Conservation (phyloP, 2,329 filamentous ascomycete species). For the Pseudogymnoascus sp. region DNA sequence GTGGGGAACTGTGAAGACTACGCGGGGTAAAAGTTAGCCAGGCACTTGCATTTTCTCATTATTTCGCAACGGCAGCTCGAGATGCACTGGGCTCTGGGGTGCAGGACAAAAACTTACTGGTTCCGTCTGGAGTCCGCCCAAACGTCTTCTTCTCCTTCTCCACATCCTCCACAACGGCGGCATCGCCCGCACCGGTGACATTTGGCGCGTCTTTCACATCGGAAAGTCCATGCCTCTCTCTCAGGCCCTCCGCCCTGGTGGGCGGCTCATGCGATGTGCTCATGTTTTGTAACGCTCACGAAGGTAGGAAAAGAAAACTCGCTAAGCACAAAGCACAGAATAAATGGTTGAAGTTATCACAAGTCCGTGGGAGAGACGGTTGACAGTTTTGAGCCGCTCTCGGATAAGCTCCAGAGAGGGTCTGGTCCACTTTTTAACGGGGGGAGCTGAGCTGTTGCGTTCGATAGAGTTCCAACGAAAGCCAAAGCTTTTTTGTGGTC, state of each 20-base stretch:
- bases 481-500: slow-evolving; percentile 2
- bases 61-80: background rate
- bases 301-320: background rate
- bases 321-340: slow-evolving; percentile 5
- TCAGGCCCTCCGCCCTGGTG: slow-evolving; percentile 6
- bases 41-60: slow-evolving; percentile 9
- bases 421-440: slow-evolving; percentile 3
- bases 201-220: background rate
- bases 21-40: slow-evolving; percentile 3
- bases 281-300: background rate
- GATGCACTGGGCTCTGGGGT: background rate
- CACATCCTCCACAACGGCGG: slow-evolving; percentile 25
- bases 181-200: background rate
- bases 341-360: slow-evolving; percentile 5
- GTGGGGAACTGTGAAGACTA: slow-evolving; percentile 90
- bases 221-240: background rate
- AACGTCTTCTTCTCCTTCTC: slow-evolving; percentile 65
- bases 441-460: background rate
- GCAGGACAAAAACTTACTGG: slow-evolving; percentile 52
- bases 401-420: slow-evolving; percentile 2
- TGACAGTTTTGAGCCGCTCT: slow-evolving; percentile 4
- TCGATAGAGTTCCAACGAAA: slow-evolving; percentile 6
- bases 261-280: slow-evolving; percentile 6
- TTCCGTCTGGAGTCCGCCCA: slow-evolving; percentile 84
- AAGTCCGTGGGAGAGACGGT: background rate